Base-by-base conservation (phyloP, 257 asterid species). In the Paraleonurus japonicus region DNA sequence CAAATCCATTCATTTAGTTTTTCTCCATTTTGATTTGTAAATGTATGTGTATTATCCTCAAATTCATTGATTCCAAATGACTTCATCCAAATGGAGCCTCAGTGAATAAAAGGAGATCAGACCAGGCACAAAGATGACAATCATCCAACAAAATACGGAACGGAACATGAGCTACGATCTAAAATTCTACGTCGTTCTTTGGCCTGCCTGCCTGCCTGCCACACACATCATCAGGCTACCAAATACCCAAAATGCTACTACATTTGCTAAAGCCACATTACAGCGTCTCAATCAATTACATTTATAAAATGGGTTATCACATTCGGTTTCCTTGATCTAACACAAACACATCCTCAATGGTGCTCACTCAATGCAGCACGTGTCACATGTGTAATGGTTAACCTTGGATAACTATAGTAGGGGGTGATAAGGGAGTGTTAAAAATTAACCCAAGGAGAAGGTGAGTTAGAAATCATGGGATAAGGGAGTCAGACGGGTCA, bases 341-440 rank as follows among this genome's bases (percentile, higher is more conserved):
- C 84, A 79, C 69, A 51, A 79, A 72, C 83, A 78, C 71, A 72
- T 41, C 81, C 70, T 48, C 77, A 73, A 64, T 35, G 76, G 82
- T 71, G 82, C 78, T 79, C 81, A 67, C 78, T 78, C 81, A 67
- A 68, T 64, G 77, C n/a, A n/a, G n/a, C 76, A 61, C 53, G 78
- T 83, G 78, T 78, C 80, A 72, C 81, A 81, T 53, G 76, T 78
- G n/a, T n/a, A n/a, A n/a, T n/a, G n/a, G n/a, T n/a, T n/a, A n/a
- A n/a, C n/a, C n/a, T n/a, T n/a, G n/a, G n/a, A n/a, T n/a, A n/a
- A n/a, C n/a, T n/a, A n/a, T n/a, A n/a, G n/a, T n/a, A n/a, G n/a
- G n/a, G n/a, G n/a, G n/a, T n/a, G n/a, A n/a, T n/a, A n/a, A n/a
- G n/a, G n/a, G n/a, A n/a, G n/a, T n/a, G n/a, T n/a, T n/a, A n/a